Evolutionary conservation across 768 basidiomycete genomes (phyloP), one percentile per base, ranked within the genome.

Genomic region (Termitomyces sp.): DNA sequence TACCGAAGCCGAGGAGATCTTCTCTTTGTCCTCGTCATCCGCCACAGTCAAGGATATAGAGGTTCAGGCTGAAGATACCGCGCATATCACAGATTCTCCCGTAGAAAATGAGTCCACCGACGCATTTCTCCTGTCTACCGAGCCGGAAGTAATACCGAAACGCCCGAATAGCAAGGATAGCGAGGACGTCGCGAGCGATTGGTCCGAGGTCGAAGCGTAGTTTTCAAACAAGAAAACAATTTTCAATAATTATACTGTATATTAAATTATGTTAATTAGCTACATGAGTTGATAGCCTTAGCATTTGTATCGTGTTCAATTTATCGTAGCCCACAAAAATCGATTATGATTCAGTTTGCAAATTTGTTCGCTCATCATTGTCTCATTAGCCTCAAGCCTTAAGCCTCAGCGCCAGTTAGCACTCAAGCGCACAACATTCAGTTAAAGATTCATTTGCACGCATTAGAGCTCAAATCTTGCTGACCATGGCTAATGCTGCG

Each of bases 121-220:
- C 40, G 61, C 65, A 0, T 69, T 68, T 54, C 64, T 72, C 15
- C 57, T 70, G 45, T 55, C 64, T 35, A 58, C 66, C n/a, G 45
- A n/a, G 22, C 34, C 38, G 17, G 42, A 46, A 15, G 12, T 38
- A 10, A 37, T 28, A 19, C 49, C 55, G 22, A 60, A 54, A 45
- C 54, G 55, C n/a, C 53, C 55, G 11, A 48, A 47, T 44, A 28
- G 45, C 17, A 59, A 61, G 15, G 65, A 62, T 15, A 55, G 42
- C 19, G 62, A 58, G 41, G 68, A 68, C 26, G 70, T 68, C 35
- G 69, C 62, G 5, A 74, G 71, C 51, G 75, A 74, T 55, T 77
- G 76, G 76, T 72, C 70, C 3, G 74, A 76, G 46, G 65, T 77
- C 34, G 75, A 76, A 17, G 74, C 68, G 17, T 73, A 51, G 35